Base-by-base conservation (phyloP, 2,329 filamentous ascomycete species). In the Exophiala lecanii-corni region DNA sequence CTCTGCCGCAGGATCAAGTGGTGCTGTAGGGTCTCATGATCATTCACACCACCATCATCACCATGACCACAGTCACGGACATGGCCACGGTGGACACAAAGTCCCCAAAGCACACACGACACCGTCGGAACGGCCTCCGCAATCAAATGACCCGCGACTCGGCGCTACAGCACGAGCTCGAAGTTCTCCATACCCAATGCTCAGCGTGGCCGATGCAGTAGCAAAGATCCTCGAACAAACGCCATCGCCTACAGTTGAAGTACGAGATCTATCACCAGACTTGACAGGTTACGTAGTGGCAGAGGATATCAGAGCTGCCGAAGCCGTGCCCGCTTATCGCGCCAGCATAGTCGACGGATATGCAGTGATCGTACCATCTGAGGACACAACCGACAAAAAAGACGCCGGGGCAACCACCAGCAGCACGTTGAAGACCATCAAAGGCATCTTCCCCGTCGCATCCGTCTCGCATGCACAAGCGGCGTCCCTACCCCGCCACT, bases 291-390 rank as follows among this genome's bases (percentile, higher is more conserved):
- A 76, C 6, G 82, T 97, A 1, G 70, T 98, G 2, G 89, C 91
- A 0, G 81, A 89, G 59, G 84, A 94, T 54, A 82, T 98, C 17
- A 77, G 72, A 28, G 88, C 92, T 0, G 68, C 68, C 3, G 91
- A 96, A 61, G 79, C 84, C 5, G 92, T 98, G 0, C 92, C 92
- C 0, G 92, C 91, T 0, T 98, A 94, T 66, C 75, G 89, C 45
- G 92, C 92, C 13, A 97, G 91, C 60, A 97, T 96, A 30, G 92
- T 98, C 1, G 92, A 98, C 62, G 92, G 92, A 1, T 98, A 98
- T 59, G 92, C 92, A 2, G 78, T 94, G 1, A 80, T 89, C 26
- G 82, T 79, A 3, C 74, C 76, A 40, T 67, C 69, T 20, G 71
- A 79, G 30, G 40, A 47, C 36, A 25, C 6, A 20, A 35, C 31